phyloP scores from a whole-genome alignment of 345 rosid genomes.

The Citrus mangshanensis region DNA sequence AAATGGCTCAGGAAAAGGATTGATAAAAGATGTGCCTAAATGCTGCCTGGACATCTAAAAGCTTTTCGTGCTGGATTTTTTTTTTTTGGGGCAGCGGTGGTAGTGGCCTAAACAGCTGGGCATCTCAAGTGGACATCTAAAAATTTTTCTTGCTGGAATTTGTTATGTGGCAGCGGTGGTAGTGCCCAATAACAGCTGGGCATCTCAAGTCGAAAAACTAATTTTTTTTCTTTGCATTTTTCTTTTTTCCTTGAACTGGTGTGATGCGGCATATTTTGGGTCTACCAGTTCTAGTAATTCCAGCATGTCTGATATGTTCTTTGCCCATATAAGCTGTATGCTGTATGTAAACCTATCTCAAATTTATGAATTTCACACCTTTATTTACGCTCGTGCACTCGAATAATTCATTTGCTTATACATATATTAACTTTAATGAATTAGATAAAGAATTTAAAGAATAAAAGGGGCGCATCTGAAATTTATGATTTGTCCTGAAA shows the following conservation, averaged over 20 bases:
- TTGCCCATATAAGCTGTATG: background rate
- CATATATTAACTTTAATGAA: too few relatives aligned
- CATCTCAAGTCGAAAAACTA: background rate
- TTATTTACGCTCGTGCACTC: background rate
- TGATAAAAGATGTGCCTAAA: background rate
- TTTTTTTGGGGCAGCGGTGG: background rate
- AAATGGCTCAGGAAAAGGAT: background rate
- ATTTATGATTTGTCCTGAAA: too few relatives aligned
- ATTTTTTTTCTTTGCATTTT: background rate
- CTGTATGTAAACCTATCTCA: background rate
- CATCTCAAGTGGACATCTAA: background rate
- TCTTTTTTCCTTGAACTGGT: background rate
- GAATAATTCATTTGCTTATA: too few relatives aligned
- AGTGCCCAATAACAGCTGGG: too few relatives aligned
- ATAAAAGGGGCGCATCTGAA: too few relatives aligned
- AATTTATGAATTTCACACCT: background rate
- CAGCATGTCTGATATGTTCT: background rate
- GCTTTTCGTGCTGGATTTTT: background rate
- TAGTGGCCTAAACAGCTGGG: background rate
- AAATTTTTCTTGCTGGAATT: too few relatives aligned
- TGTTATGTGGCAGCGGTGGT: too few relatives aligned
- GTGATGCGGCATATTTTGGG: background rate
- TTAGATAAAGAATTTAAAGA: too few relatives aligned
- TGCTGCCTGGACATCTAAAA: background rate
- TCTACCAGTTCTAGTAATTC: background rate